Evolutionary conservation across 176 grass and related monocot species (phyloP), one percentile per base, ranked within the genome.

Genomic region (Oryza glaberrima): DNA sequence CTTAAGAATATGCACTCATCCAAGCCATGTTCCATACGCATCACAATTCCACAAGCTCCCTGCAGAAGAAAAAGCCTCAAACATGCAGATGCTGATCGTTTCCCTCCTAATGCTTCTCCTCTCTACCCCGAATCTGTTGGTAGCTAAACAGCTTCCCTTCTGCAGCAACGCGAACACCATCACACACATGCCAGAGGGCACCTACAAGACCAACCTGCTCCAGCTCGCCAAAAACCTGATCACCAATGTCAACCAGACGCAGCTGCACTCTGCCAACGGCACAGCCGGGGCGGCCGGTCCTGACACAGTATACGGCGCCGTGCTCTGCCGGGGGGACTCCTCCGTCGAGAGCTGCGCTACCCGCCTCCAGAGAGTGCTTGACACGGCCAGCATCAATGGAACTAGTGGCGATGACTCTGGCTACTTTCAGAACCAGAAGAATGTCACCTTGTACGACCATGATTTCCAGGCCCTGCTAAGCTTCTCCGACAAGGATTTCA

Each of bases 401-500:
- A 41, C 40, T 0, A 41, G 40, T 8, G 8, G 40, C 0, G 7
- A 40, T 5, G 5, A 41, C 40, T 41, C 40, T 41, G 8, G 40
- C 40, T 41, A 41, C 40, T 41, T 8, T 8, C 40, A 41, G 40
- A 41, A 41, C 7, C 67, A 51, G 4, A 64, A 76, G 41, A 76
- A 6, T 6, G 23, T 84, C 32, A 77, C 56, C 40, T 84, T 88
- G 65, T 85, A 79, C 44, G 35, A 67, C 0, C 44, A 91, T 9
- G 25, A 19, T 0, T 90, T 69, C 79, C 81, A 66, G 6, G 81
- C 72, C 3, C 81, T 74, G 51, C 26, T 90, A 40, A 69, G 65
- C 54, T 87, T 90, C 73, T 87, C 88, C 23, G 76, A 87, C 67
- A 43, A 78, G 67, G 70, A 87, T 46, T 90, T 90, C 43, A 44